Percentiles rank a stretch among this genome's conserved stretches.
These are phyloP conservation scores for Leccinum obscurum DNA, from an alignment of 768 basidiomycete genomes.

Conservation along the genomic window DNA sequence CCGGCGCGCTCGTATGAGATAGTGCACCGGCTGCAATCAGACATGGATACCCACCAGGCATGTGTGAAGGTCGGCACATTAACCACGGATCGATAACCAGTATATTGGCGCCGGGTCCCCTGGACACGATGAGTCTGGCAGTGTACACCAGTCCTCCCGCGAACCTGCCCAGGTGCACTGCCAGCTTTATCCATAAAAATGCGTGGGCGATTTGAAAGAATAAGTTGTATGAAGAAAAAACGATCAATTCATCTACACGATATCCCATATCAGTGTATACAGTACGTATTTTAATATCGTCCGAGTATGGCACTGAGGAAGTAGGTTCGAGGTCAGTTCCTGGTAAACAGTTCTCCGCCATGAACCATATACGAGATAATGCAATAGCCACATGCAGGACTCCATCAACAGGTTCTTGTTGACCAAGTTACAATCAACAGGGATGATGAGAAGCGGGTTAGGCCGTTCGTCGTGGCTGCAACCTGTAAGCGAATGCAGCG, in stretches of 20 bases:
- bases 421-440: not conserved
- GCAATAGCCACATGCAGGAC: not conserved
- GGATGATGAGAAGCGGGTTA: not conserved
- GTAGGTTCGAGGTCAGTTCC: not conserved
- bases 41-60: not conserved
- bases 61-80: not conserved
- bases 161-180: constrained; percentile 13
- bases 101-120: no score
- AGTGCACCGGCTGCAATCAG: not conserved
- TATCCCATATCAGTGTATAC: constrained; percentile 1
- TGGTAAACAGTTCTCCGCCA: not conserved
- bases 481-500: not conserved
- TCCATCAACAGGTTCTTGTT: not conserved
- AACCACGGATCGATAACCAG: not conserved
- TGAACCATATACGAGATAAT: not conserved
- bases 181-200: not conserved
- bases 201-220: not conserved
- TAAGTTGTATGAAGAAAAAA: not conserved
- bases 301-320: not conserved
- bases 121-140: not conserved
- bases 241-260: not conserved
- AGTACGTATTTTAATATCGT: not conserved
- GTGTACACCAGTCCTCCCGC: constrained; percentile 12
- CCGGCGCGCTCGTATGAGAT: not conserved
- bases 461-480: not conserved